These are phyloP conservation scores for Pterocarpus santalinus DNA, from an alignment of 306 rosid species.

Conservation along the genomic window DNA sequence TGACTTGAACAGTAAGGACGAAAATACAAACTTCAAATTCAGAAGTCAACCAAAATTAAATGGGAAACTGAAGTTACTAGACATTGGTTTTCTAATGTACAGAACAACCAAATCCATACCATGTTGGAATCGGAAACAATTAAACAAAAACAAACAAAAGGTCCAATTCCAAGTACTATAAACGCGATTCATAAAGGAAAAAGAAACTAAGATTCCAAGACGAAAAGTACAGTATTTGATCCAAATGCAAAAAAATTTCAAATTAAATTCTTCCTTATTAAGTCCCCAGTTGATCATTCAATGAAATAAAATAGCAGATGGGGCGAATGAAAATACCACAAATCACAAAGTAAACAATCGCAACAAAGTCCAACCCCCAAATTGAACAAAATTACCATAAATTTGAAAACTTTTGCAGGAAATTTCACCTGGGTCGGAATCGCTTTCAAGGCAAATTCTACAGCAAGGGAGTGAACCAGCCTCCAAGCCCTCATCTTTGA, in stretches of 20 bases:
- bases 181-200: background rate
- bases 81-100: background rate
- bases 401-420: background rate
- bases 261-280: background rate
- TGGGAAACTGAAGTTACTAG: background rate
- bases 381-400: background rate
- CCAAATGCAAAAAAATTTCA: conserved; percentile 20
- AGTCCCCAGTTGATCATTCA: conserved; percentile 18
- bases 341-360: background rate
- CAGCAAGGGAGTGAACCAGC: conserved; percentile 82
- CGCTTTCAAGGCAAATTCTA: conserved; percentile 96
- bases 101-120: conserved; percentile 5
- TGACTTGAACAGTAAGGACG: conserved; percentile 1
- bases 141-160: background rate
- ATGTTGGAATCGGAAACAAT: background rate
- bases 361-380: background rate
- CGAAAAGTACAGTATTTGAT: conserved; percentile 30
- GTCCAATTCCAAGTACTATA: conserved; percentile 26
- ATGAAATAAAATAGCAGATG: background rate
- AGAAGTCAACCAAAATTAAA: conserved; percentile 7
- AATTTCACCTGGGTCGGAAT: conserved; percentile 79
- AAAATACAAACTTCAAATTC: conserved; percentile 1
- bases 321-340: background rate
- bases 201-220: background rate
- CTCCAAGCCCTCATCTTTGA: conserved; percentile 80